Base-by-base conservation (phyloP, 148 eudicot genomes). In the Polygonum aviculare region DNA sequence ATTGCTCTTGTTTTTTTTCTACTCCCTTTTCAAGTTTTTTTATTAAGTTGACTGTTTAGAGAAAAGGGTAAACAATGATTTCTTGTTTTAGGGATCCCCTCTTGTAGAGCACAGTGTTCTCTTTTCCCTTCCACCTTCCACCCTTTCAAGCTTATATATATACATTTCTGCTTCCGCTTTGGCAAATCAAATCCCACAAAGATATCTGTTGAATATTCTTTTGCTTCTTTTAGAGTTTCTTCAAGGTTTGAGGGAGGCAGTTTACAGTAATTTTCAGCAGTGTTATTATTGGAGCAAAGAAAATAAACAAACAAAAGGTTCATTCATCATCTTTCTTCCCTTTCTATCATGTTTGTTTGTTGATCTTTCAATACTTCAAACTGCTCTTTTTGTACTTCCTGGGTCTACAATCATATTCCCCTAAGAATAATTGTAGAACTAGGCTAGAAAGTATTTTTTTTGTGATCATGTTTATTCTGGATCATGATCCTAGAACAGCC, bases 11-110 rank as follows among this genome's bases (percentile, higher is more conserved):
- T 26, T 26, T 26, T 26, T 26, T 26, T 26, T 26, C 31, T 26
- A 26, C 31, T 26, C 31, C 31, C 31, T 77, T 77, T 45, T 74
- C 72, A 48, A 52, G 78, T 77, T 51, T 72, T 73, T 72, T 79
- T 63, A 67, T n/a, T 18, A 19, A 48, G 33, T 11, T 21, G 54
- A 83, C 85, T 82, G 79, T 84, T 79, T 72, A 78, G 83, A 76
- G 75, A 77, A 86, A 86, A 80, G 82, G 76, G 86, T 65, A 77
- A 78, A 82, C 87, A 86, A 88, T 84, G 84, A 87, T 83, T 82
- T 84, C 82, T 87, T 84, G 90, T 79, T 88, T 85, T 85, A 84
- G 87, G 76, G 79, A 39, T 70, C 7, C 38, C 49, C 67, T 51
- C 16, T 52, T 40, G 54, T 69, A 67, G 44, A 69, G 71, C 5